Evolutionary conservation across 495 filamentous ascomycete genomes (phyloP).

Genomic region (Hypoxylon lienhwacheense): DNA sequence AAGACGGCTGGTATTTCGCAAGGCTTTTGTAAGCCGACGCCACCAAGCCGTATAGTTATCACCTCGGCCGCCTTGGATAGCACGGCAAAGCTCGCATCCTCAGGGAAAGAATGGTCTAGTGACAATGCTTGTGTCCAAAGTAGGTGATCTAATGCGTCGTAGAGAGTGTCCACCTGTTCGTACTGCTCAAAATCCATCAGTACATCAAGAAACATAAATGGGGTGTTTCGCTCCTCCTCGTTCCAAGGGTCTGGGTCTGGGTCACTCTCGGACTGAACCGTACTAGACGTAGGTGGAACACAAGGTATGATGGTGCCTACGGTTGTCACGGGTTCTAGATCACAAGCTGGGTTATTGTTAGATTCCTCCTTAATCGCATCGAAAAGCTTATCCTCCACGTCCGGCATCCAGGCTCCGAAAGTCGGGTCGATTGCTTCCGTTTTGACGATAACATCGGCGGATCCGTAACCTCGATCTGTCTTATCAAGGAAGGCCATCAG

Average conservation of each 20-base stretch:
- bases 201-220: slow-evolving; percentile 47
- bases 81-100: slow-evolving; percentile 52
- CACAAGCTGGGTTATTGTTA: slow-evolving; percentile 19
- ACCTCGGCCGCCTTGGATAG: slow-evolving; percentile 66
- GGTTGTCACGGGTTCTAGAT: slow-evolving; percentile 37
- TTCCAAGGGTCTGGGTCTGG: slow-evolving; percentile 27
- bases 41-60: slow-evolving; percentile 61
- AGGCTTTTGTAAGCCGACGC: slow-evolving; percentile 47
- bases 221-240: slow-evolving; percentile 44
- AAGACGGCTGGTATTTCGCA: slow-evolving; percentile 70
- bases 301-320: slow-evolving; percentile 28
- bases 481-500: slow-evolving; percentile 84
- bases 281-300: slow-evolving; percentile 2
- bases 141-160: slow-evolving; percentile 69
- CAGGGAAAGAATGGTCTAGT: slow-evolving; percentile 39
- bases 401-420: slow-evolving; percentile 28
- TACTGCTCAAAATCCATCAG: slow-evolving; percentile 33
- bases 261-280: slow-evolving; percentile 11
- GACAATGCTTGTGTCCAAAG: slow-evolving; percentile 57
- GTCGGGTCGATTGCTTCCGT: slow-evolving; percentile 32
- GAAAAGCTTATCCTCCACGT: slow-evolving; percentile 36
- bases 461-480: slow-evolving; percentile 81
- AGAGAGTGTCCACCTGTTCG: slow-evolving; percentile 56
- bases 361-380: slow-evolving; percentile 32
- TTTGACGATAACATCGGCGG: slow-evolving; percentile 55